A percentile compares a stretch with the other conserved stretches of the same genome.
These are phyloP conservation scores for Candida freyschussii DNA, from an alignment of 1,139 yeast species.

Conservation along the genomic window DNA sequence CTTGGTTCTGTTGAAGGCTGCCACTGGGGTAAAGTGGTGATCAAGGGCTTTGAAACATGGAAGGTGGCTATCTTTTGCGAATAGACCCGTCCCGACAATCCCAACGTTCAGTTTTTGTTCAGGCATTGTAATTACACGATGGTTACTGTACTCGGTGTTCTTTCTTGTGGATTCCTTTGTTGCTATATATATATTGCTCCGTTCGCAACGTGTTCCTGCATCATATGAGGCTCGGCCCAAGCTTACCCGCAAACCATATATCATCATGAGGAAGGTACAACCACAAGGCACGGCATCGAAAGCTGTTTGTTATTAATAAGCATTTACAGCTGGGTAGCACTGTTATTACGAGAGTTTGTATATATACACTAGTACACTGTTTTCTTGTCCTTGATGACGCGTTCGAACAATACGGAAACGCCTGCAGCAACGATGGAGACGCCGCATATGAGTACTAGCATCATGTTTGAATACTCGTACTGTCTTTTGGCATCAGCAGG, in stretches of 20 bases:
- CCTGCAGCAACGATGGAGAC: slow-evolving; percentile 53
- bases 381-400: slow-evolving; percentile 12
- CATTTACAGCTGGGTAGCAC: too few species aligned
- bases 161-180: too few species aligned
- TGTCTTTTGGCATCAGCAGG: slow-evolving; percentile 63
- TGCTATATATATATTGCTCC: too few species aligned
- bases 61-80: slow-evolving; percentile 77
- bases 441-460: slow-evolving; percentile 73
- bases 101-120: slow-evolving; percentile 54
- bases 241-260: too few species aligned
- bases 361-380: slow-evolving; percentile 9
- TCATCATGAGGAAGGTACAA: too few species aligned
- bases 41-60: slow-evolving; percentile 57
- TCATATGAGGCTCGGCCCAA: too few species aligned
- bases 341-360: too few species aligned
- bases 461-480: slow-evolving; percentile 74
- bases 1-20: slow-evolving; percentile 78
- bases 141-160: too few species aligned
- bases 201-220: too few species aligned
- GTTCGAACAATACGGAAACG: slow-evolving; percentile 16
- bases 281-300: too few species aligned
- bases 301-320: too few species aligned
- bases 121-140: slow-evolving; percentile 7
- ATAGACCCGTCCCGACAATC: slow-evolving; percentile 86
- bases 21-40: slow-evolving; percentile 41